Conservation (phyloP, 2,329 filamentous ascomycete species). For the Alternaria sp. region DNA sequence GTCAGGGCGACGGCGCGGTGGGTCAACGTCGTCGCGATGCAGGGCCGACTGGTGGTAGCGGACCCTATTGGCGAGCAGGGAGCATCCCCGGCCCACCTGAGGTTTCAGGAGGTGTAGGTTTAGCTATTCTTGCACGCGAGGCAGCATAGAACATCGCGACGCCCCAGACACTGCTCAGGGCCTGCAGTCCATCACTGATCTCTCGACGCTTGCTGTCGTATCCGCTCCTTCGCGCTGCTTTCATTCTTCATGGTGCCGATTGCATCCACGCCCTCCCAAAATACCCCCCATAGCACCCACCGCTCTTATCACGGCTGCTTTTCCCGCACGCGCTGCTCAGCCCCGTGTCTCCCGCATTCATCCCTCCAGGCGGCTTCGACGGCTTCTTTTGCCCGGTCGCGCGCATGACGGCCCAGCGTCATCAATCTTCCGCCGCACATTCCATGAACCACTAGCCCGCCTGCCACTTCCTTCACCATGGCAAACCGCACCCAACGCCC, state of each 20-base stretch:
- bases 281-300: constrained; percentile 2
- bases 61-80: constrained; percentile 25
- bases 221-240: constrained; percentile 43
- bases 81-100: constrained; percentile 20
- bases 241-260: constrained; percentile 4
- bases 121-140: constrained; percentile 21
- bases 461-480: constrained; percentile 29
- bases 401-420: constrained; percentile 42
- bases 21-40: constrained; percentile 29
- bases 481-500: constrained; percentile 40
- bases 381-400: constrained; percentile 31
- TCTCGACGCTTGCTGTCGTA: constrained; percentile 23
- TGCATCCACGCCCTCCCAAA: constrained; percentile 11
- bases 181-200: constrained; percentile 6
- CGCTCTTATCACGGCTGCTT: constrained; percentile 12
- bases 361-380: not conserved
- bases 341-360: constrained; percentile 8
- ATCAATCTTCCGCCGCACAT: constrained; percentile 23
- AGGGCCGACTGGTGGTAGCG: constrained; percentile 24
- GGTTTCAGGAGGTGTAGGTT: constrained; percentile 32
- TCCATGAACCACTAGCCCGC: constrained; percentile 27
- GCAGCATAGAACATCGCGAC: constrained; percentile 12
- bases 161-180: constrained; percentile 1
- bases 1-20: constrained; percentile 15
- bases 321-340: constrained; percentile 9